Base-by-base conservation (phyloP, 495 filamentous ascomycete species). In the Xylaria curta region DNA sequence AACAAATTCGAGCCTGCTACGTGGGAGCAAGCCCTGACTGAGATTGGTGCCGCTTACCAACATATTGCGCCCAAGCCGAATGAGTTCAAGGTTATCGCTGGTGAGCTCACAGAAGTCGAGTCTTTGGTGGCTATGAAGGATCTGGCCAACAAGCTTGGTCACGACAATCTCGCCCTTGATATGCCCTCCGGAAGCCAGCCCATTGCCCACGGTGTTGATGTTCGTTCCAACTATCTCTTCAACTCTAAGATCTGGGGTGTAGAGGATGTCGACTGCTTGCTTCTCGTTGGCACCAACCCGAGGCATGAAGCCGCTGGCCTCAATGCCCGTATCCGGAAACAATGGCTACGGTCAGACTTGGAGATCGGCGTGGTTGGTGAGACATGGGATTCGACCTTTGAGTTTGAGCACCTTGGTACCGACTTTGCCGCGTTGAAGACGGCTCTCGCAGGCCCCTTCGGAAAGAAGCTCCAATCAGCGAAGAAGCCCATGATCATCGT, bases 101-200 rank as follows among this genome's bases (percentile, higher is more conserved):
- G 96, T 62, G 92, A 95, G 73, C 89, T 99, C 33, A 90, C 92
- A 51, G 96, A 99, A 78, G 90, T 91, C 17, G 96, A 99, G 84
- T 92, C 94, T 1, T 85, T 99, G 59, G 95, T 98, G 68, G 96
- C 95, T 40, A 93, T 97, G 88, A 99, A 99, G 86, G 96, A 98
- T 79, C 83, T 99, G 66, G 91, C 93, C 74, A 98, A 98, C 86
- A 95, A 91, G 82, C 91, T 99, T 67, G 94, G 93, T 61, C 98
- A 97, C 13, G 96, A 99, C 74, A 99, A 98, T 81, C 87, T 99
- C 60, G 91, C 94, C 49, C 90, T 98, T 44, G 96, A 99, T 77
- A 95, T 94, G 79, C 93, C 95, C 33, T 87, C 87, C 13, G 96
- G 96, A 72, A 90, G 87, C 81, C 85, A 90, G 67, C 97, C 97